Evolutionary conservation across 1,139 yeast genomes (phyloP).

Genomic region (Pichia cactophila): DNA sequence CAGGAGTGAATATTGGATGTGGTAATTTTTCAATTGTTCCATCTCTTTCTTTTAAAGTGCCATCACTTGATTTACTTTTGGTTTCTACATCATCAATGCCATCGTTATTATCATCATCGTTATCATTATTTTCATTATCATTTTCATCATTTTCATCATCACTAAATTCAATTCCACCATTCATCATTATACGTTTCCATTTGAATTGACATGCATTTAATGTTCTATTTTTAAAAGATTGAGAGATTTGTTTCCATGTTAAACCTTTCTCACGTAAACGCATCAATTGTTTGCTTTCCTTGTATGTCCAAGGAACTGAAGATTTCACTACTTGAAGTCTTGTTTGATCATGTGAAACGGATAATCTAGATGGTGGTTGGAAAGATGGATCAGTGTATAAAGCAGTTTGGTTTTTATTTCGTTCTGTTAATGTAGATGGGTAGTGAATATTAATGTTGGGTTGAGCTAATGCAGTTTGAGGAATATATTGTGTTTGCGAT

Average conservation of each 20-base stretch:
- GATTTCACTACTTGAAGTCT: conserved; percentile 22
- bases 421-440: not conserved
- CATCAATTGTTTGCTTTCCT: conserved; percentile 58
- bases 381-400: not conserved
- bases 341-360: not conserved
- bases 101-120: not conserved
- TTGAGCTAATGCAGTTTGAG: too few species aligned
- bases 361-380: not conserved
- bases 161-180: conserved; percentile 3
- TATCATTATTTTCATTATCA: not conserved
- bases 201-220: conserved; percentile 76
- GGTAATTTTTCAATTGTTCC: not conserved
- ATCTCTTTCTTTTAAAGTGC: not conserved
- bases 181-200: conserved; percentile 47
- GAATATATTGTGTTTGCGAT: too few species aligned
- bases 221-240: conserved; percentile 58
- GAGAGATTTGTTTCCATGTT: conserved; percentile 73
- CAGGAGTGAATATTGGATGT: too few species aligned
- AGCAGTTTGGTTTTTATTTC: not conserved
- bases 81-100: not conserved
- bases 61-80: not conserved
- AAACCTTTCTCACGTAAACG: conserved; percentile 62
- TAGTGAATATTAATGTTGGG: too few species aligned
- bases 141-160: not conserved
- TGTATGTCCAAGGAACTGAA: conserved; percentile 49